Evolutionary conservation across 2,329 filamentous ascomycete species (phyloP).

Genomic region (Hymenotorrendiella dingleyae): DNA sequence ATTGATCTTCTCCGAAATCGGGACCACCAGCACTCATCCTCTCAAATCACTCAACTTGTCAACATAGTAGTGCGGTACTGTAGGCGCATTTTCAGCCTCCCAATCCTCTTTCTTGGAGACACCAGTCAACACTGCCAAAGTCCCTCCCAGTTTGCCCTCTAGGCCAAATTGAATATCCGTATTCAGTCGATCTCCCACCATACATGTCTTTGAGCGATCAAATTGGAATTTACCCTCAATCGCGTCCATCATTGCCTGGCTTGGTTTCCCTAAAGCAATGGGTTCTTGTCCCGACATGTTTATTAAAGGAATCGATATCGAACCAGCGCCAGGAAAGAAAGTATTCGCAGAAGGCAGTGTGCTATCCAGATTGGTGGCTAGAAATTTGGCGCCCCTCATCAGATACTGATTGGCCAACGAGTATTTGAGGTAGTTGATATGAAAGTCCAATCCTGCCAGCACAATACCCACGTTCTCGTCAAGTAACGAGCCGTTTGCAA

Average conservation of each 20-base stretch:
- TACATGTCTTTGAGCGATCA: conserved; percentile 78
- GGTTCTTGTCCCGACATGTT: conserved; percentile 68
- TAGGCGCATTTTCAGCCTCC: conserved; percentile 59
- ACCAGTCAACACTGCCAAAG: conserved; percentile 83
- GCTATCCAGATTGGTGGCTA: conserved; percentile 90
- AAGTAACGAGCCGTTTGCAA: conserved; percentile 69
- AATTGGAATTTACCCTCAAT: conserved; percentile 94
- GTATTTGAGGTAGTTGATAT: conserved; percentile 92
- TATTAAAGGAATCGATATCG: conserved; percentile 69
- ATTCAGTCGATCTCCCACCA: conserved; percentile 90
- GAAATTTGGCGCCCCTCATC: conserved; percentile 71
- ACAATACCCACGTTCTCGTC: conserved; percentile 89
- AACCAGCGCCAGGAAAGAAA: conserved; percentile 88
- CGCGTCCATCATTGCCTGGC: conserved; percentile 98
- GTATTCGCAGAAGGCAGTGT: conserved; percentile 76
- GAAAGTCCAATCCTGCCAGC: conserved; percentile 84
- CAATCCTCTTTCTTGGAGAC: conserved; percentile 83
- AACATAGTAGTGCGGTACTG: conserved; percentile 76
- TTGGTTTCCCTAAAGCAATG: conserved; percentile 83
- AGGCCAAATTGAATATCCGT: conserved; percentile 96
- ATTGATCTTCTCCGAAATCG: too few relatives aligned
- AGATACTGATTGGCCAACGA: conserved; percentile 83
- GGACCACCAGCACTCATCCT: too few relatives aligned
- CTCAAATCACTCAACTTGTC: conserved; percentile 76
- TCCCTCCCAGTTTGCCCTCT: conserved; percentile 84